phyloP scores from a whole-genome alignment of 257 asterid species.

The Sherardia arvensis region DNA sequence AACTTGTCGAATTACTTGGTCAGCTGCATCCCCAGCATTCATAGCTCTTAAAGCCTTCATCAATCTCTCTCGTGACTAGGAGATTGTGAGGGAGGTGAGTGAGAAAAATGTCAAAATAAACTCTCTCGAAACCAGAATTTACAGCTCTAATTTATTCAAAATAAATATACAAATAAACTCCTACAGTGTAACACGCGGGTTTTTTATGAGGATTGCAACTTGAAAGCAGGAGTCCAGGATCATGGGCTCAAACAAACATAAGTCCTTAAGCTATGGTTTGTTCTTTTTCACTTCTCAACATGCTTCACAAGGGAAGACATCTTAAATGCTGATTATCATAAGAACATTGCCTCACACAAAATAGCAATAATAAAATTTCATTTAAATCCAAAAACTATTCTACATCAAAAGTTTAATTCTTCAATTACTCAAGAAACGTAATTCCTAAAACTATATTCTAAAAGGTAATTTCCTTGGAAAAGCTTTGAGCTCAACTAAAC shows the following conservation, averaged over 20 bases:
- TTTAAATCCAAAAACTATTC: not conserved
- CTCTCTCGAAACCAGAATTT: not conserved
- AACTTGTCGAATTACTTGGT: constrained; percentile 79
- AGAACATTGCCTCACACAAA: not conserved
- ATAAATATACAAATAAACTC: not conserved
- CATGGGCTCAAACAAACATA: constrained; percentile 2
- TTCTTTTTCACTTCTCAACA: not conserved
- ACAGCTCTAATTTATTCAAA: not conserved
- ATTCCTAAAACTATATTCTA: not conserved
- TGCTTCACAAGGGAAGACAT: not conserved
- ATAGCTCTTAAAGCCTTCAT: constrained; percentile 70
- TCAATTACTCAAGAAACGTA: not conserved
- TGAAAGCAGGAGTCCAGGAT: not conserved
- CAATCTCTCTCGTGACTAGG: constrained; percentile 82
- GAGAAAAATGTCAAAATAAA: constrained; percentile 11
- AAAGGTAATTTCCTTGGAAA: not conserved
- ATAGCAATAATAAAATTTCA: not conserved
- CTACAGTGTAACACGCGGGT: not conserved
- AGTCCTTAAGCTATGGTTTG: not conserved
- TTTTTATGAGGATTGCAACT: not conserved
- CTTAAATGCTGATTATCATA: not conserved
- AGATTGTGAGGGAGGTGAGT: no score
- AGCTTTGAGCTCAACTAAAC: not conserved
- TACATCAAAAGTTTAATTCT: not conserved
- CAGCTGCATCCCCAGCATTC: constrained; percentile 99